Evolutionary conservation across 2,329 filamentous ascomycete genomes (phyloP), one percentile per base, ranked within the genome.

Genomic region (Venturia nashicola): DNA sequence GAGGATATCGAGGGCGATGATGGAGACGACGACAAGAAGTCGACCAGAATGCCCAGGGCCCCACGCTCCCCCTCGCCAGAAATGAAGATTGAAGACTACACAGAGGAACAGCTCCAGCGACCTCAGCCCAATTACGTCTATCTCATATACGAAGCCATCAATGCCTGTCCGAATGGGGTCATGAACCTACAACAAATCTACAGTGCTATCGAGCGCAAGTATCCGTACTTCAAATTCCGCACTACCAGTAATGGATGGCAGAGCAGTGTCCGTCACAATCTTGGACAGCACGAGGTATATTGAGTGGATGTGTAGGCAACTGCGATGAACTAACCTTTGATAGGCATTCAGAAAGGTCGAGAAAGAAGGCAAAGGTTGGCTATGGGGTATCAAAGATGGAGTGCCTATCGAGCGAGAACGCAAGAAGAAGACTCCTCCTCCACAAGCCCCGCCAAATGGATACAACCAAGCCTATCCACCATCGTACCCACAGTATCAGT

Each of bases 61-160:
- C 80, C 80, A 32, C 78, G 80, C 48, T 85, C 84, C 18, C 83
- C 83, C 1, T 86, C 84, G 8, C 85, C 85, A 0, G 81, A 84
- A 67, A 85, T 85, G 73, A 80, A 83, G 14, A 79, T 82, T 51
- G 82, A 82, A 61, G 87, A 88, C 69, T 80, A 87, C 72, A 90
- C 87, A 1, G 84, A 87, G 43, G 89, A 91, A 70, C 86, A 91
- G 74, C 78, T 91, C 61, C 83, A 85, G 65, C 89, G 90, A 73
- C 85, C 85, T 2, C 79, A 78, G 4, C 80, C 82, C 66, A 86
- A 85, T 42, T 87, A 87, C 69, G 83, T 85, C 9, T 80, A 84
- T 34, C 78, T 87, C 51, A 84, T 87, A 62, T 84, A 86, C 68
- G 84, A 86, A 70, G 81, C 82, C 16, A 79, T 87, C 39, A 80